Conservation (phyloP, 208 protist species). For the Balamuthia mandrillaris region DNA sequence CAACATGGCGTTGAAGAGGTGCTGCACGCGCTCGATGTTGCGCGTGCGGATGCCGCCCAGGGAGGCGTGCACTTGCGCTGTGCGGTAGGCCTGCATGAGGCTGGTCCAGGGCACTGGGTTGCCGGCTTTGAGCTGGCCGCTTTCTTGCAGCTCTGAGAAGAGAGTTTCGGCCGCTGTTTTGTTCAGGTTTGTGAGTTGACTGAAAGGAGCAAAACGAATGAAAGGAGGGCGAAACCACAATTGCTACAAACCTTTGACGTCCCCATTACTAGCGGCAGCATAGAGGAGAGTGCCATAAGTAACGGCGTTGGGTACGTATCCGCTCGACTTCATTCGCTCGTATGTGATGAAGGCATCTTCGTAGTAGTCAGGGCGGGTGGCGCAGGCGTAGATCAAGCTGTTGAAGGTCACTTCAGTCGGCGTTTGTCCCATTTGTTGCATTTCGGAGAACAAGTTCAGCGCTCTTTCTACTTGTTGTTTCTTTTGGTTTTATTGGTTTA, state of each 20-base stretch:
- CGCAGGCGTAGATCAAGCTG: neutral
- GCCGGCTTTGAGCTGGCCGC: neutral
- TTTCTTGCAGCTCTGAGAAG: too few species aligned
- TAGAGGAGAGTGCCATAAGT: neutral
- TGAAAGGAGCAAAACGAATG: neutral
- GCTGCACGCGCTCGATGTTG: neutral
- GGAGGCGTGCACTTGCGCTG: neutral
- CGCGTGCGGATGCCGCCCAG: neutral
- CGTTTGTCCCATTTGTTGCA: neutral
- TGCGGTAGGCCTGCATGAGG: neutral
- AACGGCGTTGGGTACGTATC: neutral
- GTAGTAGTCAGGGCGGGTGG: neutral
- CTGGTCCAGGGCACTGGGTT: neutral
- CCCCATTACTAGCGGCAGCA: neutral
- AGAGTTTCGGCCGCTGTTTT: too few species aligned
- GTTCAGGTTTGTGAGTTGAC: neutral
- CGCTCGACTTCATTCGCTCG: slow-evolving; percentile 9
- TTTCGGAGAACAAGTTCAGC: neutral
- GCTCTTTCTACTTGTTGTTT: neutral
- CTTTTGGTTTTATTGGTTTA: too few species aligned
- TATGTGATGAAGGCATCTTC: neutral
- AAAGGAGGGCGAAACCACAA: neutral
- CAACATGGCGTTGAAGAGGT: neutral
- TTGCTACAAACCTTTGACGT: neutral
- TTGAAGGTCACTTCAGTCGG: slow-evolving; percentile 16